phyloP scores from a whole-genome alignment of 257 asterid genomes.

The Osmanthus fragrans region DNA sequence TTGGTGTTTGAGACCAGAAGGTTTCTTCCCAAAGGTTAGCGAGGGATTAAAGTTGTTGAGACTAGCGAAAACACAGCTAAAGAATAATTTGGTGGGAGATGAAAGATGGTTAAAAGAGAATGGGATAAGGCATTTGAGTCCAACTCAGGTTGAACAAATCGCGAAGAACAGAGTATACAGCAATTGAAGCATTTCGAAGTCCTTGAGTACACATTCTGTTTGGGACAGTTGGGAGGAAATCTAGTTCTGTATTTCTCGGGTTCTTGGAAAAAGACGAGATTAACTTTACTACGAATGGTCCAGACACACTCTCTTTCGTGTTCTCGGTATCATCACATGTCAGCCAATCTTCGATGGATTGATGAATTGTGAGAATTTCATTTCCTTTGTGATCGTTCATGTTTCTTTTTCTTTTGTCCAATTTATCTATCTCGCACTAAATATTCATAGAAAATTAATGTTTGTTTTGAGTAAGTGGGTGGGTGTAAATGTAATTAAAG shows the following conservation, averaged over 20 bases:
- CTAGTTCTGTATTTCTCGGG: background rate
- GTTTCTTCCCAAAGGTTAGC: conserved; percentile 76
- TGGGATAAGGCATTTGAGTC: conserved; percentile 62
- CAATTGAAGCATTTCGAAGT: conserved; percentile 32
- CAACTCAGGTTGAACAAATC: conserved; percentile 63
- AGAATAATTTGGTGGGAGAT: conserved; percentile 53
- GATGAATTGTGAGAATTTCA: background rate
- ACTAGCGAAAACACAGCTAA: conserved; percentile 49
- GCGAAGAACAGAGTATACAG: conserved; percentile 61
- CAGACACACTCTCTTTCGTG: background rate
- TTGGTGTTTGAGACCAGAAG: conserved; percentile 94
- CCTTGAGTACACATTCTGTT: background rate
- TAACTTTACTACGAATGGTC: background rate
- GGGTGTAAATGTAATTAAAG: too few species aligned
- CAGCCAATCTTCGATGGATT: background rate
- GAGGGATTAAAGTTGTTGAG: conserved; percentile 77
- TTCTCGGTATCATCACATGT: background rate
- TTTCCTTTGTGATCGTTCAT: too few species aligned
- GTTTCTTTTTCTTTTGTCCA: background rate
- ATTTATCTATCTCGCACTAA: background rate
- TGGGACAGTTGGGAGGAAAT: background rate
- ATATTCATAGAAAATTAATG: too few species aligned
- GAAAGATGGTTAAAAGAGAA: conserved; percentile 77
- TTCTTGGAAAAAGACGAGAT: background rate
- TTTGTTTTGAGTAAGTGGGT: too few species aligned